These are phyloP conservation scores for Coemansia sp. DNA, from an alignment of 192 early-diverging fungal species.

Conservation along the genomic window DNA sequence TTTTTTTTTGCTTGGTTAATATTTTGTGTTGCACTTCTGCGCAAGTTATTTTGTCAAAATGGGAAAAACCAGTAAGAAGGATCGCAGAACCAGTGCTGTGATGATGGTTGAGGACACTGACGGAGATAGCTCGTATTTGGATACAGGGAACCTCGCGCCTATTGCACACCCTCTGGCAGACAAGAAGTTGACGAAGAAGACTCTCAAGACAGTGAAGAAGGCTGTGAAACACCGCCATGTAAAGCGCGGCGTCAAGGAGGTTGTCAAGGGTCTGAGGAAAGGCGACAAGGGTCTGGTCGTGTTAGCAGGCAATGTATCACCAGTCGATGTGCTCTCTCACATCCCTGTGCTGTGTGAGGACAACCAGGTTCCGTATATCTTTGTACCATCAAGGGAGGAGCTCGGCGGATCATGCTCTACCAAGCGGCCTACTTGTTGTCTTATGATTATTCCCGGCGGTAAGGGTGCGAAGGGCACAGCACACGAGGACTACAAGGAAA, in stretches of 20 bases:
- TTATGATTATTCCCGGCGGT: conserved; percentile 84
- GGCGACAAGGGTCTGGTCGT: conserved; percentile 92
- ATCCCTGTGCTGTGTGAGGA: conserved; percentile 98
- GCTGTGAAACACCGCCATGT: conserved; percentile 85
- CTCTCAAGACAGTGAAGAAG: conserved; percentile 53
- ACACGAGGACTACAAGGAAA: conserved; percentile 81
- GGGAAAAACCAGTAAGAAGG: conserved; percentile 79
- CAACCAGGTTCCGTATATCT: conserved; percentile 89
- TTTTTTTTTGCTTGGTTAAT: neutral
- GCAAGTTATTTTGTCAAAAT: conserved; percentile 46
- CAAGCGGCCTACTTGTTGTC: conserved; percentile 89
- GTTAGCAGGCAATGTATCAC: conserved; percentile 95
- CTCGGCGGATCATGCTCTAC: conserved; percentile 90
- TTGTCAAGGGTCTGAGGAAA: conserved; percentile 94
- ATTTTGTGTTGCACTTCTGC: neutral
- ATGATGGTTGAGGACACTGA: conserved; percentile 34
- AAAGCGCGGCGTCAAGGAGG: conserved; percentile 96
- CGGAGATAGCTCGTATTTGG: conserved; percentile 25
- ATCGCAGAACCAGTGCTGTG: conserved; percentile 29
- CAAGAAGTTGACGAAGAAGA: conserved; percentile 54
- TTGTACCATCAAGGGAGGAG: conserved; percentile 94
- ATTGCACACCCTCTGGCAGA: conserved; percentile 54
- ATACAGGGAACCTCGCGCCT: conserved; percentile 30
- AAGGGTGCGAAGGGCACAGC: conserved; percentile 69
- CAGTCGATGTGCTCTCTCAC: conserved; percentile 96